phyloP scores from a whole-genome alignment of 352 stramenopile genomes.

The Pythium coloratum region DNA sequence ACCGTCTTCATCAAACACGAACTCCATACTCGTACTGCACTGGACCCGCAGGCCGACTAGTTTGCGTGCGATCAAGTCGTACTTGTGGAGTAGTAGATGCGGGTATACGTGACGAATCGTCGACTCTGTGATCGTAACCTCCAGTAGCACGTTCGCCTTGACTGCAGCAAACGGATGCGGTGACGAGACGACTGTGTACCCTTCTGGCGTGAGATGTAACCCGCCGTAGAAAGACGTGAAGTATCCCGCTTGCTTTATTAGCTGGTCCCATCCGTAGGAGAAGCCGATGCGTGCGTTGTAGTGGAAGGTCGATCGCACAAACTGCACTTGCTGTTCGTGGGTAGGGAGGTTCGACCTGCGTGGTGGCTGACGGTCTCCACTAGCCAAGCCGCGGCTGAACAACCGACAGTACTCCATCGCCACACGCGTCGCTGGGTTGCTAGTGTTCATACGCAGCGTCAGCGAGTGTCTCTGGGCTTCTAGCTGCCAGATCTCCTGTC shows the following conservation, averaged over 20 bases:
- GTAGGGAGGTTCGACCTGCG: background rate
- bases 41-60: background rate
- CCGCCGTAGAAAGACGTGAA: background rate
- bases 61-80: background rate
- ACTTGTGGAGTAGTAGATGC: background rate
- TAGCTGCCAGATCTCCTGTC: constrained; percentile 4
- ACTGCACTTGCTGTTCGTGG: background rate
- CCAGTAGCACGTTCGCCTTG: background rate
- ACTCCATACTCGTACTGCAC: background rate
- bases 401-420: constrained; percentile 9
- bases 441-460: background rate
- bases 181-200: background rate
- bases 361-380: background rate
- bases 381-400: background rate
- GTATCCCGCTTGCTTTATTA: background rate
- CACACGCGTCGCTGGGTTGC: background rate
- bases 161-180: background rate
- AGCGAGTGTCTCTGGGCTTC: background rate
- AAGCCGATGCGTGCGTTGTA: background rate
- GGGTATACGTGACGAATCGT: background rate
- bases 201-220: background rate
- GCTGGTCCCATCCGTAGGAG: background rate
- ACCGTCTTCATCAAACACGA: background rate
- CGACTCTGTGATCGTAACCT: background rate
- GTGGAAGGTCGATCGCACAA: background rate